Evolutionary conservation across 495 filamentous ascomycete genomes (phyloP), one percentile per base, ranked within the genome.

Genomic region (Beverwykella pulmonaria): DNA sequence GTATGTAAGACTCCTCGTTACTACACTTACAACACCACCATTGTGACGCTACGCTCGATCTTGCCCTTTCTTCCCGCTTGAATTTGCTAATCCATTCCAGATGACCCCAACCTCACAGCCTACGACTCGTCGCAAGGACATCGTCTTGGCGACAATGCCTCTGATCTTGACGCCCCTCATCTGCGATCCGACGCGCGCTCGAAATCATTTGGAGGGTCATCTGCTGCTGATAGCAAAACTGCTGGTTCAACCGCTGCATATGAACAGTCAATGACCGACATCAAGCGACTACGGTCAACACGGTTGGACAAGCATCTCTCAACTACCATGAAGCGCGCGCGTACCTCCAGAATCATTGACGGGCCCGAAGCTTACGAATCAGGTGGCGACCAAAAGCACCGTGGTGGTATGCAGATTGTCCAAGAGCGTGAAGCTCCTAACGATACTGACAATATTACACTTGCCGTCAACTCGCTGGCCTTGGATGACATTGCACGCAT

Each of bases 401-500:
- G 68, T 34, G 79, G 81, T 49, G 80, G 81, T 46, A 88, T 90
- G 67, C 88, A 91, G 65, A 97, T 97, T 71, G 87, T 96, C 0
- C 91, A 97, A 73, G 93, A 97, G 71, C 86, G 85, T 44, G 91
- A 93, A 67, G 82, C 80, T 36, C 88, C 87, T 63, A 86, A 87
- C 27, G 90, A 93, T 44, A 81, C 83, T n/a, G 87, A 85, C 25
- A 88, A 92, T 58, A 80, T 92, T 65, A 91, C 90, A 50, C 90
- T 98, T 68, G 91, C 90, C n/a, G 85, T 90, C 68, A 92, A 97
- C 79, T 90, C 91, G 15, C 81, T 98, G 34, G 97, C 92, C 5
- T 80, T 99, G 60, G 94, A 98, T 75, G 94, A 99, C 73, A 97
- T 99, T 65, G 93, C 94, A n/a, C 84, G 93, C 65, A 95, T 99